A percentile compares a stretch with the other conserved stretches of the same genome.
Evolutionary conservation across 306 rosid genomes (phyloP).

Genomic region (Macrotyloma uniflorum): DNA sequence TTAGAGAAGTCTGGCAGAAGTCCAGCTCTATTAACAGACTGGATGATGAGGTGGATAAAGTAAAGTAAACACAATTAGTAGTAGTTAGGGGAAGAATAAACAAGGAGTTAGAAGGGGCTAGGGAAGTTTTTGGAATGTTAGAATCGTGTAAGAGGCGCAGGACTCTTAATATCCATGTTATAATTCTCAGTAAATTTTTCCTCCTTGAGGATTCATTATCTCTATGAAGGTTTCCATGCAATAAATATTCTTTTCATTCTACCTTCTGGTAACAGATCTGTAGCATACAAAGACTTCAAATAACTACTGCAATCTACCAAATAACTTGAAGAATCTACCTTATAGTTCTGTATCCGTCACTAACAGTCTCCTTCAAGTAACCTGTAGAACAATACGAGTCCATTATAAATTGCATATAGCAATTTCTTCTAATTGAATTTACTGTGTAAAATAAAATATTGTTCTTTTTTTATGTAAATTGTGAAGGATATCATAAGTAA

Average conservation of each 20-base stretch:
- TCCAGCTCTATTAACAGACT: not conserved
- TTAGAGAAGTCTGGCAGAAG: not conserved
- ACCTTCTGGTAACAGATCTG: not conserved
- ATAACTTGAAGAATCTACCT: slow-evolving; percentile 56
- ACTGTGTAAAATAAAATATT: not conserved
- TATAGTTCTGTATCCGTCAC: slow-evolving; percentile 58
- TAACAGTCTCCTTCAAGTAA: slow-evolving; percentile 66
- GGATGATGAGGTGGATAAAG: not conserved
- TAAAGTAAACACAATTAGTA: not conserved
- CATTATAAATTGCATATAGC: slow-evolving; percentile 25
- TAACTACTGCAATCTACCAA: slow-evolving; percentile 19
- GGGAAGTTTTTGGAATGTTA: not conserved
- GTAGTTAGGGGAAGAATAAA: not conserved
- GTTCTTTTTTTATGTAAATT: not conserved
- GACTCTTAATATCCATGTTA: not conserved
- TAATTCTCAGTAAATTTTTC: not conserved
- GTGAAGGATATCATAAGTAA: slow-evolving; percentile 8
- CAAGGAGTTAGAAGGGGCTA: not conserved
- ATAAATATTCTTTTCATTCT: not conserved
- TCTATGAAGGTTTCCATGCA: not conserved
- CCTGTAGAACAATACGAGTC: slow-evolving; percentile 55
- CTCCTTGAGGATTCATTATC: not conserved
- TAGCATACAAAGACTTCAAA: slow-evolving; percentile 23
- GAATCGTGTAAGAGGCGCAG: not conserved
- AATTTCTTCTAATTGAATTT: slow-evolving; percentile 10